Evolutionary conservation across 345 rosid species (phyloP).

Genomic region (Gossypium longicalyx): DNA sequence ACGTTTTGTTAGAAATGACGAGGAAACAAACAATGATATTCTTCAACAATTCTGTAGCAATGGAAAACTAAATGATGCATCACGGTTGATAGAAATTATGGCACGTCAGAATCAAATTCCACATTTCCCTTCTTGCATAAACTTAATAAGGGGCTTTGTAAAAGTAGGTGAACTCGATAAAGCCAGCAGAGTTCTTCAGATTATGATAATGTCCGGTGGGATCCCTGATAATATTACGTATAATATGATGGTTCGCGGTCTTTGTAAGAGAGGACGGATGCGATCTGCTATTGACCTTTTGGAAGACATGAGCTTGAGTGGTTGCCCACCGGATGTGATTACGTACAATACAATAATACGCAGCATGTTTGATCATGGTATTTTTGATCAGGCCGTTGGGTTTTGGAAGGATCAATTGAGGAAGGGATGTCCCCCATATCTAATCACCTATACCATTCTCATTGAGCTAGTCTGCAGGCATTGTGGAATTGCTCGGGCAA

Average conservation of each 20-base stretch:
- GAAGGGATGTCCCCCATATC: slow-evolving; percentile 68
- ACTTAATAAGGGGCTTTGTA: slow-evolving; percentile 64
- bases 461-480: slow-evolving; percentile 68
- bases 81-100: slow-evolving; percentile 66
- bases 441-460: slow-evolving; percentile 63
- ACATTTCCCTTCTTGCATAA: slow-evolving; percentile 57
- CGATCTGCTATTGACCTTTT: slow-evolving; percentile 52
- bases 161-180: slow-evolving; percentile 49
- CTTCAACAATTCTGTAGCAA: slow-evolving; percentile 52
- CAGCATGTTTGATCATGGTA: slow-evolving; percentile 54
- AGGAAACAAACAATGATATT: slow-evolving; percentile 58
- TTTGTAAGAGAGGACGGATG: slow-evolving; percentile 58
- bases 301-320: slow-evolving; percentile 76
- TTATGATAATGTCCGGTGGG: slow-evolving; percentile 85
- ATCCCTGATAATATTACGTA: slow-evolving; percentile 73
- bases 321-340: slow-evolving; percentile 75
- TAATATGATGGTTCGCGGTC: slow-evolving; percentile 68
- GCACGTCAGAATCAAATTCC: slow-evolving; percentile 74
- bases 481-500: slow-evolving; percentile 59
- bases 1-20: slow-evolving; percentile 45
- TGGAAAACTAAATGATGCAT: slow-evolving; percentile 54
- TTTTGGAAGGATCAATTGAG: slow-evolving; percentile 70
- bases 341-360: slow-evolving; percentile 74
- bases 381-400: slow-evolving; percentile 50
- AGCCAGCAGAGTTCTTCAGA: slow-evolving; percentile 50